phyloP scores from a whole-genome alignment of 352 stramenopile genomes.

The Hyaloperonospora arabidopsidis region DNA sequence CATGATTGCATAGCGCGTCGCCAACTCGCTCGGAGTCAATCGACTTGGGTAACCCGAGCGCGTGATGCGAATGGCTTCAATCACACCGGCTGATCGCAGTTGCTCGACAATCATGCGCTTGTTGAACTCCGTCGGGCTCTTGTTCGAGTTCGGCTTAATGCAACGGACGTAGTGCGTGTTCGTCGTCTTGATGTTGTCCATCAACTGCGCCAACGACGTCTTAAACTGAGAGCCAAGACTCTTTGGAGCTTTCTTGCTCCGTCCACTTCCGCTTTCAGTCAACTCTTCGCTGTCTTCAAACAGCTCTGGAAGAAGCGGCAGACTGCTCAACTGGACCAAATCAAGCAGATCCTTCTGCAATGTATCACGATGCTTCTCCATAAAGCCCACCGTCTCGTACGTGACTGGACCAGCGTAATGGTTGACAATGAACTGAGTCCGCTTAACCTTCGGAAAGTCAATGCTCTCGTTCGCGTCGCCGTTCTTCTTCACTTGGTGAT shows the following conservation, averaged over 20 bases:
- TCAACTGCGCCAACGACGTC: slow-evolving; percentile 65
- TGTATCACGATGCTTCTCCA: slow-evolving; percentile 94
- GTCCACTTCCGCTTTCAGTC: slow-evolving; percentile 30
- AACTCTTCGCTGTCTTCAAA: slow-evolving; percentile 58
- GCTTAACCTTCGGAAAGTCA: slow-evolving; percentile 83
- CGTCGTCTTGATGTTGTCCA: slow-evolving; percentile 82
- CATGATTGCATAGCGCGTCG: slow-evolving; percentile 83
- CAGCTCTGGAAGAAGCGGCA: slow-evolving; percentile 57
- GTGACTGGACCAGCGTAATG: slow-evolving; percentile 93
- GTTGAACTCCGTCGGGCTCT: slow-evolving; percentile 81
- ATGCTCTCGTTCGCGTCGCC: slow-evolving; percentile 66
- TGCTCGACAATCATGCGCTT: slow-evolving; percentile 89
- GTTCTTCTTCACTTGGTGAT: slow-evolving; percentile 67
- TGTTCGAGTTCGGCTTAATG: slow-evolving; percentile 87
- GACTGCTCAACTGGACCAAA: slow-evolving; percentile 68
- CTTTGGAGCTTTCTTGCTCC: slow-evolving; percentile 56
- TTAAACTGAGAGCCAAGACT: slow-evolving; percentile 84
- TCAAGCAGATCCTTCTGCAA: slow-evolving; percentile 93
- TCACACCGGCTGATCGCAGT: slow-evolving; percentile 85
- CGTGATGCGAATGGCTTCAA: slow-evolving; percentile 89
- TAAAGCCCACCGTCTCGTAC: slow-evolving; percentile 92
- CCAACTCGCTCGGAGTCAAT: slow-evolving; percentile 76
- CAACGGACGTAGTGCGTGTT: slow-evolving; percentile 86
- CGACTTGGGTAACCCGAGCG: slow-evolving; percentile 88
- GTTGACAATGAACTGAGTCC: slow-evolving; percentile 91